These are phyloP conservation scores for Firmiana major DNA, from an alignment of 345 rosid genomes.

Conservation along the genomic window DNA sequence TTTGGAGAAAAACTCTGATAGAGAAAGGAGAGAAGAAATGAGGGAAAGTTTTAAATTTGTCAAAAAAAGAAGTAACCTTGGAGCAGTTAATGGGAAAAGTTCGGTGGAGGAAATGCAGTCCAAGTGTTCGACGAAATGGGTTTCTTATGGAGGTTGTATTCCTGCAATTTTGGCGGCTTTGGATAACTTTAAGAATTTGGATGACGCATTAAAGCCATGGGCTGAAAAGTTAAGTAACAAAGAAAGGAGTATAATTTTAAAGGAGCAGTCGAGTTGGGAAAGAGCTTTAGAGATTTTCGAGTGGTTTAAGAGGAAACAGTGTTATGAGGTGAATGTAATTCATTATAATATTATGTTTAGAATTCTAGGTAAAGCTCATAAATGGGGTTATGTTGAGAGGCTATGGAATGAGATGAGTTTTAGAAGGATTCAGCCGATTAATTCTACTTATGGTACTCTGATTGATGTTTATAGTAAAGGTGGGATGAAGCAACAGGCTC, in stretches of 20 bases:
- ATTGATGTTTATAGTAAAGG: conserved; percentile 89
- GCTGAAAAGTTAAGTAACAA: conserved; percentile 63
- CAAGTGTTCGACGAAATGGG: conserved; percentile 82
- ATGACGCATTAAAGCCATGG: conserved; percentile 77
- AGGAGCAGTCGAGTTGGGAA: conserved; percentile 80
- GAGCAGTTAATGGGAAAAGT: conserved; percentile 4
- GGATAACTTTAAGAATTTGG: conserved; percentile 54
- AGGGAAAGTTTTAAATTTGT: conserved; percentile 14
- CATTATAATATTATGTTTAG: conserved; percentile 79
- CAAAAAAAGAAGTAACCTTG: conserved; percentile 14
- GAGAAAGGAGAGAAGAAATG: conserved; percentile 12
- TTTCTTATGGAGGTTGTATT: conserved; percentile 59
- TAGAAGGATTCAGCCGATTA: conserved; percentile 49
- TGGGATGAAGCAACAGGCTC: conserved; percentile 54
- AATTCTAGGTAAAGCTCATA: conserved; percentile 63
- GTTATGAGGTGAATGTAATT: conserved; percentile 78
- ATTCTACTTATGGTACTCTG: conserved; percentile 82
- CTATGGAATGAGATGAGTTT: conserved; percentile 68
- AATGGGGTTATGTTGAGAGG: conserved; percentile 55
- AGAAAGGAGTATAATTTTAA: conserved; percentile 81
- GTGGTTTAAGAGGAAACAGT: conserved; percentile 70
- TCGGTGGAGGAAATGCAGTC: conserved; percentile 34
- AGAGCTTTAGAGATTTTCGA: conserved; percentile 83
- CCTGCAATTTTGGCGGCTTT: conserved; percentile 68
- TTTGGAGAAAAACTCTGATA: conserved; percentile 35